Percentiles rank a stretch among this genome's conserved stretches.
Conservation (phyloP, 371 early-diverging fungal species). For the Mortierella sp. region DNA sequence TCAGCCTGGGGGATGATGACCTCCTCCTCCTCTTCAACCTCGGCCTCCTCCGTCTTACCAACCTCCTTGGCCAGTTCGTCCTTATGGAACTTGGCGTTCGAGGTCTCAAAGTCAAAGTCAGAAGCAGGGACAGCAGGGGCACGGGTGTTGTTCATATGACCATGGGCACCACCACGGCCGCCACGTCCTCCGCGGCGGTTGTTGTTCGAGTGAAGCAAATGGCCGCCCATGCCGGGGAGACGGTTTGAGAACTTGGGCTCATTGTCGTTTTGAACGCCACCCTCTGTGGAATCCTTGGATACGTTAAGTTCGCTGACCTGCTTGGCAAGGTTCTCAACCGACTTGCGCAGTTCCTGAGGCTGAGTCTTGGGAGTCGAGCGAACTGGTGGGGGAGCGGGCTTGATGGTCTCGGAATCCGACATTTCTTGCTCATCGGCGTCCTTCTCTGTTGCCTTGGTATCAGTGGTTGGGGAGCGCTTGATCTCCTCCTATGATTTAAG, state of each 20-base stretch:
- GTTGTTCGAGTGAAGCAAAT: conserved; percentile 59
- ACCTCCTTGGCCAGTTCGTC: conserved; percentile 81
- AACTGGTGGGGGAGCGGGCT: conserved; percentile 57
- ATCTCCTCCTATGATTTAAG: conserved; percentile 25
- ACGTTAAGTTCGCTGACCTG: conserved; percentile 69
- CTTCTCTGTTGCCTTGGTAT: conserved; percentile 26
- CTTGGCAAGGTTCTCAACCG: conserved; percentile 70
- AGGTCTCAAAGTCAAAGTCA: conserved; percentile 95
- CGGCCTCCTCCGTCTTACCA: conserved; percentile 49
- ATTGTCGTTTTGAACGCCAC: conserved; percentile 26
- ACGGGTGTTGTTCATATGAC: conserved; percentile 43
- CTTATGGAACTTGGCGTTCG: conserved; percentile 95
- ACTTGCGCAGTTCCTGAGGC: conserved; percentile 57
- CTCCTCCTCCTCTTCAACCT: conserved; percentile 64
- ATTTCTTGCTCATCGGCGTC: conserved; percentile 38
- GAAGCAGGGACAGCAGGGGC: conserved; percentile 80
- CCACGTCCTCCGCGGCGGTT: conserved; percentile 64
- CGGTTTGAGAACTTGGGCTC: conserved; percentile 46
- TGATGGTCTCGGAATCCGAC: conserved; percentile 56
- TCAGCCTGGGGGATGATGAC: conserved; percentile 66
- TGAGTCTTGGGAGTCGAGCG: conserved; percentile 46
- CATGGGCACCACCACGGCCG: conserved; percentile 58
- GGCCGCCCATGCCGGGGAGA: conserved; percentile 62
- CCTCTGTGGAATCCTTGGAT: conserved; percentile 48
- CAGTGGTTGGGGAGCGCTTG: conserved; percentile 25